Evolutionary conservation across 768 basidiomycete genomes (phyloP), one percentile per base, ranked within the genome.

Genomic region (Lenzites betulinus): DNA sequence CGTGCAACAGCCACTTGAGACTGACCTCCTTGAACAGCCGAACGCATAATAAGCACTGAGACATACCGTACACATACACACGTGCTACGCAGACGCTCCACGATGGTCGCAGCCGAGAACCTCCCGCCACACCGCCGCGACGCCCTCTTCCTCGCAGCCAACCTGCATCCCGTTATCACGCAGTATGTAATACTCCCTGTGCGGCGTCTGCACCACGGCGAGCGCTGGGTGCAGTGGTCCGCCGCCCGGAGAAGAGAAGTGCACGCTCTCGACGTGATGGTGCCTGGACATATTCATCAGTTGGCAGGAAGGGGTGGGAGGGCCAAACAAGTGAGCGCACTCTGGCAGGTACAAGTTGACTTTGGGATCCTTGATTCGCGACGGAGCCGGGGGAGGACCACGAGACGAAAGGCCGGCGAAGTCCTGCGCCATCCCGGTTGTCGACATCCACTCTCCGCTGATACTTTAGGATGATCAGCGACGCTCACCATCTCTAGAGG

Each of bases 161-260:
- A 92, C 78, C 64, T 88, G 83, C 83, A 90, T 85, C 16, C 90
- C 90, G 55, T 89, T 92, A 59, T 91, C 88, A 55, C 79, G 82
- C 61, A 93, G 70, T 35, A 92, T 78, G 65, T 78, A 87, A 67
- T 90, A 89, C 69, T 86, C 87, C 59, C 90, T 73, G 35, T 74
- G 77, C 1, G 84, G 84, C 0, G 90, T 92, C 69, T 90, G 90
- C 9, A 92, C 81, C 18, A 82, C 76, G 1, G 90, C 90, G 6
- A 92, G 66, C 1, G 87, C 87, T 1, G 74, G 71, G 66, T 92
- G 90, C 18, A 93, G 72, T 2, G 75, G 68, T 20, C 66, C 65
- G 9, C 79, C 75, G 8, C 72, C 66, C 0, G 76, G 54, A 0
- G 81, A 75, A 4, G 77, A 77, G 65, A 92, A 85, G 70, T 92